Base-by-base conservation (phyloP, 306 rosid genomes). In the Rubus parviflorus region DNA sequence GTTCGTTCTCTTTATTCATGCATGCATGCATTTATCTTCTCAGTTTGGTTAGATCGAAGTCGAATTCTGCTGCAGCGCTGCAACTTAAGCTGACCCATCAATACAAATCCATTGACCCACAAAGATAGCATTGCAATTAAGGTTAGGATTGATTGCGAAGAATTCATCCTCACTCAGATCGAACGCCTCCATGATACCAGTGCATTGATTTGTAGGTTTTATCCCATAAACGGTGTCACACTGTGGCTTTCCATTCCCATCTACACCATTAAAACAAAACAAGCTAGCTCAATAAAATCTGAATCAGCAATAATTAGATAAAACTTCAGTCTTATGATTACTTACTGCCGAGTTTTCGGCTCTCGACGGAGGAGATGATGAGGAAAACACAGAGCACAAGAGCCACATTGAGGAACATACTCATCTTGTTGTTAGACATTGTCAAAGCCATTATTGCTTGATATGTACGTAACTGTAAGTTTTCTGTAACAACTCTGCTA, bases 191-290 rank as follows among this genome's bases (percentile, higher is more conserved):
- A 62, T 30, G 68, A 62, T 62, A 14, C 9, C 12, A 5, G n/a
- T 25, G 43, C 68, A 62, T 35, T 30, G 43, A 25, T 62, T 62
- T 62, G 68, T 62, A 62, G 68, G 68, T 62, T 25, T 62, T 62
- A 62, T 16, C 68, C 40, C n/a, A 35, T 62, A 62, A 30, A 62
- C 68, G 35, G 10, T 61, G 67, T 61, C 67, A 61, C 42, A 61
- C n/a, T 61, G 9, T 13, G 42, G 67, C 42, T 61, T 61, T n/a
- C 20, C 67, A 61, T 61, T 61, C 67, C 67, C 43, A 61, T 6
- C 64, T 58, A 6, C 67, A 61, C 67, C 42, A 23, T 22, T 49
- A 6, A 30, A 30, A 30, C 35, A 30, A 30, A 30, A 30, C 35
- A 30, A 30, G 35, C 35, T 30, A 30, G 35, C 35, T 30, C 35